Base-by-base conservation (phyloP, 2,329 filamentous ascomycete genomes). In the Trichoderma endophyticum region DNA sequence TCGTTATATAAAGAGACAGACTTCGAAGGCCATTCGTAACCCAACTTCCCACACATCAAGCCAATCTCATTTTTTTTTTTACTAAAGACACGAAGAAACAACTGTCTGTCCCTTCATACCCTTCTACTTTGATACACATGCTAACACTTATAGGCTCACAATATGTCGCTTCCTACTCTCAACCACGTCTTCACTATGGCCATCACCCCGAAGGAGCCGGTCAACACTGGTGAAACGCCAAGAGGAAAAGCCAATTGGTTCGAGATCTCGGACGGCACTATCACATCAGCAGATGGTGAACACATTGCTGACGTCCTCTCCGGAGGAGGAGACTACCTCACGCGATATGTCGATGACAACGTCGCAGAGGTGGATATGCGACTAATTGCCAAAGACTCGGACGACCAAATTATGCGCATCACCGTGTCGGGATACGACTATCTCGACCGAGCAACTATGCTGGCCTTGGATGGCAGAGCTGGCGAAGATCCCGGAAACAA, bases 161-260 rank as follows among this genome's bases (percentile, higher is more conserved):
- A 18, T 14, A 70, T 70, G 66, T 51, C 66, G 0, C 24, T 28
- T n/a, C 66, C 66, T 24, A 70, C 57, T 6, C 66, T 70, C 39
- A 61, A 62, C 7, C 57, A 61, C 39, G 39, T 62, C n/a, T 70
- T 70, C 24, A 70, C 36, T 5, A 62, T 70, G 66, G n/a, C 66
- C 21, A 60, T 70, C 18, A 70, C 39, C 1, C 39, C 57, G 6
- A 70, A 70, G 15, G 32, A n/a, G 7, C 57, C 66, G 1, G 6
- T 62, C 14, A 18, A 70, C 15, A n/a, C 26, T 4, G 66, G 66
- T n/a, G 39, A 61, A 54, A 70, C 66, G 0, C 66, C 66, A 26
- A 61, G 66, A 15, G 66, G 66, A 28, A 70, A 70, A 15, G 57
- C 66, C 32, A 70, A 62, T 15, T 70, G 66, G 66, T 62, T 70